Conservation (phyloP, 2,329 filamentous ascomycete species). For the Fulvia fulva region DNA sequence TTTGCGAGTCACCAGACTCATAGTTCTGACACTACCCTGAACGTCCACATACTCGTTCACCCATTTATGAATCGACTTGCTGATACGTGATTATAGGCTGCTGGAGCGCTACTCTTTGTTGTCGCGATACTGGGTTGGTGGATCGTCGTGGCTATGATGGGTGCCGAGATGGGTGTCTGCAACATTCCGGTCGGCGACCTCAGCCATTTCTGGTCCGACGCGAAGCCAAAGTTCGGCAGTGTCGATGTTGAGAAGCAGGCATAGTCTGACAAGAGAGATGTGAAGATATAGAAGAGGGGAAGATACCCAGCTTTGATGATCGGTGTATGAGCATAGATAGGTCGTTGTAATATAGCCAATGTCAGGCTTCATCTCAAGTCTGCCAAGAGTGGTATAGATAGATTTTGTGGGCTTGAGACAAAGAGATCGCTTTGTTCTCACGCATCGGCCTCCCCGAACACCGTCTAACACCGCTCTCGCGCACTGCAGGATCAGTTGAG, state of each 20-base stretch:
- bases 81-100: slow-evolving; percentile 26
- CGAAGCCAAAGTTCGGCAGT: slow-evolving; percentile 10
- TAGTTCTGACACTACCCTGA: too few relatives aligned
- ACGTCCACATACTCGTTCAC: too few relatives aligned
- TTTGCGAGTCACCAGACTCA: neutral
- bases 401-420: too few relatives aligned
- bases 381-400: too few relatives aligned
- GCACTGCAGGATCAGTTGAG: neutral
- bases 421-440: too few relatives aligned
- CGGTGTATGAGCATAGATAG: neutral
- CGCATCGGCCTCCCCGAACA: neutral
- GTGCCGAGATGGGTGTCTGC: slow-evolving; percentile 50
- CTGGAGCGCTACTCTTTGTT: slow-evolving; percentile 42
- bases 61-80: too few relatives aligned
- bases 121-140: slow-evolving; percentile 51
- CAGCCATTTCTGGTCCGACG: slow-evolving; percentile 45
- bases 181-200: slow-evolving; percentile 51
- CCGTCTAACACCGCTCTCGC: neutral
- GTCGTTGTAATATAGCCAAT: neutral
- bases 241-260: slow-evolving; percentile 26
- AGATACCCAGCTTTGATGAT: neutral
- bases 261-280: neutral
- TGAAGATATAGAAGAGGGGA: neutral
- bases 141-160: slow-evolving; percentile 53
- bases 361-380: too few relatives aligned